These are phyloP conservation scores for Panellus pusillus DNA, from an alignment of 768 basidiomycete species.

Conservation along the genomic window DNA sequence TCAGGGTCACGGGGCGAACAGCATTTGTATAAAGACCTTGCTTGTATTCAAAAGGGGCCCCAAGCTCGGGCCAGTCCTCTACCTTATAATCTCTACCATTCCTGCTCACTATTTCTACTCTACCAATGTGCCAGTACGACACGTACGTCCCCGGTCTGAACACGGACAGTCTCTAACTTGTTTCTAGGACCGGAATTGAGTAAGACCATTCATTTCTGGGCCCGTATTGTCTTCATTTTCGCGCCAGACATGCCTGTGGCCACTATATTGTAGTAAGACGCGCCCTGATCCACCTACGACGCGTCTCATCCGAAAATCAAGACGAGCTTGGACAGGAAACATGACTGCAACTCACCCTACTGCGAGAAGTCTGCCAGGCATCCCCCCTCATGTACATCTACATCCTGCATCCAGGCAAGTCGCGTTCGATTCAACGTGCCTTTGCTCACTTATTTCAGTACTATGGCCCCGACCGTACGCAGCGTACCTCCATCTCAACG, in stretches of 20 bases:
- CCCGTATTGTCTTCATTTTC: slow-evolving; percentile 20
- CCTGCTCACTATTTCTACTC: neutral
- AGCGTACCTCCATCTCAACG: slow-evolving; percentile 54
- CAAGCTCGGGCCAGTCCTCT: neutral
- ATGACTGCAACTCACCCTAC: slow-evolving; percentile 53
- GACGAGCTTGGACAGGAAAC: slow-evolving; percentile 51
- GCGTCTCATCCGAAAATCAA: slow-evolving; percentile 26
- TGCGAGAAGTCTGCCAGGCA: slow-evolving; percentile 40
- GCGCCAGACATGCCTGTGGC: slow-evolving; percentile 74
- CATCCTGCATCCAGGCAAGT: slow-evolving; percentile 45
- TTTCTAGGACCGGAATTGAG: slow-evolving; percentile 23
- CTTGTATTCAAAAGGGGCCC: no score
- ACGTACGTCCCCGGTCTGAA: slow-evolving; percentile 28
- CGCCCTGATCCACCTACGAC: slow-evolving; percentile 26
- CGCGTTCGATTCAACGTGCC: slow-evolving; percentile 9
- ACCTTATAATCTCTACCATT: neutral
- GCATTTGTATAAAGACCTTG: no score
- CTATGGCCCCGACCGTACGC: slow-evolving; percentile 66
- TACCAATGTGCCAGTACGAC: slow-evolving; percentile 38
- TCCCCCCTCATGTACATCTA: slow-evolving; percentile 28
- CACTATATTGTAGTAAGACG: slow-evolving; percentile 66
- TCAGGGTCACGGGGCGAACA: no score
- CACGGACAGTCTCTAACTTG: neutral
- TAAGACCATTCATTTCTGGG: slow-evolving; percentile 30
- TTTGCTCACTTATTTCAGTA: slow-evolving; percentile 43